Percentiles rank a stretch among this genome's conserved stretches.
Evolutionary conservation across 352 stramenopile species (phyloP).

Genomic region (Phytopythium chamaehyphon): DNA sequence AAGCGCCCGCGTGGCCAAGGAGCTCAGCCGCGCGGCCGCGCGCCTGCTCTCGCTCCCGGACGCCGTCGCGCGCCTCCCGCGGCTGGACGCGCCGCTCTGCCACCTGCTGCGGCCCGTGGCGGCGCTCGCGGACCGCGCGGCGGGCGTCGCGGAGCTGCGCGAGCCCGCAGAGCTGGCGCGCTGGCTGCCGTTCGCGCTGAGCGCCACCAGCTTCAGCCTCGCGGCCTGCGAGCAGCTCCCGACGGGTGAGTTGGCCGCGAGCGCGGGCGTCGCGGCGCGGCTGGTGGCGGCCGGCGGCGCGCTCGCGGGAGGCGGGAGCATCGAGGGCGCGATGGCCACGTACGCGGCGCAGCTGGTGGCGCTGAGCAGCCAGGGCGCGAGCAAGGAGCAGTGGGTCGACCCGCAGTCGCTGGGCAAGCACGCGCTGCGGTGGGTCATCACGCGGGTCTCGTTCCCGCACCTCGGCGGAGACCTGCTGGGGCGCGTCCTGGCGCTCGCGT

Average conservation of each 20-base stretch:
- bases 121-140: conserved; percentile 11
- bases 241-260: conserved; percentile 18
- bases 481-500: conserved; percentile 66
- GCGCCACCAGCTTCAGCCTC: conserved; percentile 36
- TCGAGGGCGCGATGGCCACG: conserved; percentile 16
- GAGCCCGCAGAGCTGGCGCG: conserved; percentile 14
- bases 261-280: conserved; percentile 13
- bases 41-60: conserved; percentile 13
- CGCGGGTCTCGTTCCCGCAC: conserved; percentile 53
- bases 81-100: conserved; percentile 23
- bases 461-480: conserved; percentile 69
- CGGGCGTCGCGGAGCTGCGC: not conserved
- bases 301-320: conserved; percentile 8
- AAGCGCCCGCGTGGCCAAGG: conserved; percentile 21
- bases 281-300: conserved; percentile 17
- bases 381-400: conserved; percentile 66
- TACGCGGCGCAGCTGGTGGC: conserved; percentile 36
- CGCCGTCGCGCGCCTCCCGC: conserved; percentile 9
- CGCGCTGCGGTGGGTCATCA: conserved; percentile 47
- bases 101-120: conserved; percentile 23
- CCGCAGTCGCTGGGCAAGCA: conserved; percentile 43
- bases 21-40: conserved; percentile 20
- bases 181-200: conserved; percentile 40
- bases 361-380: conserved; percentile 43
- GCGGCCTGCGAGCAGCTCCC: conserved; percentile 20